Evolutionary conservation across 305 asterid genomes (phyloP).

Genomic region (Nicotiana rustica): DNA sequence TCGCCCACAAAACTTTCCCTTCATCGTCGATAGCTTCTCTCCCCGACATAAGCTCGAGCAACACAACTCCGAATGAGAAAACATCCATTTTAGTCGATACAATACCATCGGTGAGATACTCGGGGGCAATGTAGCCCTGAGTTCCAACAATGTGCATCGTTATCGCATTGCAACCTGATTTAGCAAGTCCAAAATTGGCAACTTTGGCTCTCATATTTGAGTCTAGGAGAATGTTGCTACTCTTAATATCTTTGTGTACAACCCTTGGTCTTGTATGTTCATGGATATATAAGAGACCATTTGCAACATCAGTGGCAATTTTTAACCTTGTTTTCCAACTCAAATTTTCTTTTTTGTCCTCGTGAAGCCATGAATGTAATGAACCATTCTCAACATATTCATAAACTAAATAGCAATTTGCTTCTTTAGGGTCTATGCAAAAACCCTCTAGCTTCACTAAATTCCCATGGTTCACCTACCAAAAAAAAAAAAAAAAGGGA

Average conservation of each 20-base stretch:
- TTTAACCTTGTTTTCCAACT: constrained; percentile 81
- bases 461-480: constrained; percentile 94
- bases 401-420: constrained; percentile 85
- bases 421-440: constrained; percentile 85
- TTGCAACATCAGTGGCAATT: constrained; percentile 82
- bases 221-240: constrained; percentile 89
- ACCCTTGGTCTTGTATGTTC: constrained; percentile 91
- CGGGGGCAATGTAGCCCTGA: constrained; percentile 91
- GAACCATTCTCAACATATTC: constrained; percentile 90
- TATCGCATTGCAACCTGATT: constrained; percentile 90
- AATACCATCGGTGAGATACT: constrained; percentile 74
- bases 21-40: constrained; percentile 61
- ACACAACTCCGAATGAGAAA: constrained; percentile 86
- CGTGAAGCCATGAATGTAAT: constrained; percentile 76
- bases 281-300: constrained; percentile 92
- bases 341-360: constrained; percentile 47
- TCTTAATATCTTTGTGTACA: constrained; percentile 93
- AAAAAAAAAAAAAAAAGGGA: background rate
- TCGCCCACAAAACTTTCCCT: constrained; percentile 69
- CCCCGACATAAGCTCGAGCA: constrained; percentile 82
- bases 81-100: constrained; percentile 88
- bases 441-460: constrained; percentile 91
- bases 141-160: constrained; percentile 96
- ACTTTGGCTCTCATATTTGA: constrained; percentile 85
- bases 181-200: constrained; percentile 89